These are phyloP conservation scores for Aspergillus clavatus DNA, from an alignment of 2,329 filamentous ascomycete genomes.

Conservation along the genomic window DNA sequence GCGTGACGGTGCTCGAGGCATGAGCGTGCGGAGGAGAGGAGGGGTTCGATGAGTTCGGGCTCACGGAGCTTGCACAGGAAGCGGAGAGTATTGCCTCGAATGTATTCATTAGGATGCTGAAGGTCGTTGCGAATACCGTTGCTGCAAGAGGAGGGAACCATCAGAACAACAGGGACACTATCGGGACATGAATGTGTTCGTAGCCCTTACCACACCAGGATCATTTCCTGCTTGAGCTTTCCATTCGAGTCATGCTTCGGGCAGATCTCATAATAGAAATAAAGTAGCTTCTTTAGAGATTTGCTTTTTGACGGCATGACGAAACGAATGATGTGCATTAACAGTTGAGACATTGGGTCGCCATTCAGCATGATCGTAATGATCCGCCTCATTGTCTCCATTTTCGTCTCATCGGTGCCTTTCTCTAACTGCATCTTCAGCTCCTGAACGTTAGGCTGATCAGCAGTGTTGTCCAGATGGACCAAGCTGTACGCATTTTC, in stretches of 20 bases:
- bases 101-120: slow-evolving; percentile 96
- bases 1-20: slow-evolving; percentile 95
- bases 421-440: slow-evolving; percentile 91
- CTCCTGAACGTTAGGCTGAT: slow-evolving; percentile 84
- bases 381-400: slow-evolving; percentile 95
- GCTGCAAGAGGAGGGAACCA: slow-evolving; percentile 45
- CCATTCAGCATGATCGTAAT: slow-evolving; percentile 97
- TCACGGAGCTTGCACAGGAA: slow-evolving; percentile 96
- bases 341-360: slow-evolving; percentile 86
- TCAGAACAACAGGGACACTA: slow-evolving; percentile 13
- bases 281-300: slow-evolving; percentile 92
- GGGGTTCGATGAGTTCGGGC: slow-evolving; percentile 89
- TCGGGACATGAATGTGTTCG: slow-evolving; percentile 3
- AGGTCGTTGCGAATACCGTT: slow-evolving; percentile 98
- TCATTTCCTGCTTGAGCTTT: slow-evolving; percentile 99
- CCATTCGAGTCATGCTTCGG: slow-evolving; percentile 87
- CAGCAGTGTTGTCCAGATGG: slow-evolving; percentile 93
- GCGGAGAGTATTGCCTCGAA: slow-evolving; percentile 93
- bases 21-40: slow-evolving; percentile 83
- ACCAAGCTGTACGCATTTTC: slow-evolving; percentile 95
- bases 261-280: slow-evolving; percentile 99
- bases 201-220: slow-evolving; percentile 81
- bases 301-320: slow-evolving; percentile 99
- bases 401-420: slow-evolving; percentile 85
- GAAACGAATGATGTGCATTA: slow-evolving; percentile 99